Conservation (phyloP, 805 yeast genomes). For the Barnettozyma botsteinii region DNA sequence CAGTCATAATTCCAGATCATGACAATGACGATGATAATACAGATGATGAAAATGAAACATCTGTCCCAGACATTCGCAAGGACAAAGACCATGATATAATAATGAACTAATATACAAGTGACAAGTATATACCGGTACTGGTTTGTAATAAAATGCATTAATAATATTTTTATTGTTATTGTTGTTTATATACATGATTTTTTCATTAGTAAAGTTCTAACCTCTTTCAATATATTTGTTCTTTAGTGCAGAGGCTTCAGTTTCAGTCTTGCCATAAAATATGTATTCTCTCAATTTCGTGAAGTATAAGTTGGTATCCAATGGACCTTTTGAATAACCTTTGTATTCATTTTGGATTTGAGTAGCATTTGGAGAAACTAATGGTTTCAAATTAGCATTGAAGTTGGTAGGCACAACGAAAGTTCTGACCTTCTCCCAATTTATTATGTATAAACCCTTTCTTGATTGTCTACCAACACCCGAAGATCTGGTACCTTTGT, state of each 20-base stretch:
- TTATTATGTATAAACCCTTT: conserved; percentile 67
- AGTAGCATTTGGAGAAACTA: conserved; percentile 72
- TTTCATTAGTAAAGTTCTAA: conserved; percentile 11
- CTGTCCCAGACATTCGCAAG: conserved; percentile 7
- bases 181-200: conserved; percentile 12
- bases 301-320: conserved; percentile 68
- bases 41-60: conserved; percentile 10
- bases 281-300: conserved; percentile 71
- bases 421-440: conserved; percentile 85
- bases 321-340: conserved; percentile 68
- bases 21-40: conserved; percentile 11
- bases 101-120: conserved; percentile 12
- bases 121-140: too few relatives aligned
- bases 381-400: conserved; percentile 54
- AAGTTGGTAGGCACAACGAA: conserved; percentile 67
- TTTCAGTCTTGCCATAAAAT: conserved; percentile 57
- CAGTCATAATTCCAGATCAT: conserved; percentile 8
- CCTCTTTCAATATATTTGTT: conserved; percentile 28
- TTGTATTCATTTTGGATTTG: conserved; percentile 58
- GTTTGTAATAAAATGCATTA: conserved; percentile 3
- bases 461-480: conserved; percentile 82
- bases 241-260: conserved; percentile 24
- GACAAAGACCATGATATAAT: conserved; percentile 23
- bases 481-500: conserved; percentile 94
- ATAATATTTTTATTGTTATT: too few relatives aligned